phyloP scores from a whole-genome alignment of 2,329 filamentous ascomycete genomes.

The Fusarium denticulatum region DNA sequence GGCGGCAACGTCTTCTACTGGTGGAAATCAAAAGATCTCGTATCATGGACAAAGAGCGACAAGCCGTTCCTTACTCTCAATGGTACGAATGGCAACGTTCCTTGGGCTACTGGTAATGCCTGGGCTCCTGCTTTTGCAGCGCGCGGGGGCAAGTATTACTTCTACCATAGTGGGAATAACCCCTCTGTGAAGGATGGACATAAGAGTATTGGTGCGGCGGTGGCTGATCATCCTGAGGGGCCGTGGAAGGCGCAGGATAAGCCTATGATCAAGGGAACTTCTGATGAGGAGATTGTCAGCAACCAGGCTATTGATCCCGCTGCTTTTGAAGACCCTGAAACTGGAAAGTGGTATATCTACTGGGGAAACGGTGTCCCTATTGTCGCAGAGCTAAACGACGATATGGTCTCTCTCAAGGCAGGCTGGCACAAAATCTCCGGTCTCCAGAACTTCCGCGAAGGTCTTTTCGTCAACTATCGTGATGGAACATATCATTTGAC shows the following conservation, averaged over 20 bases:
- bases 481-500: conserved; percentile 58
- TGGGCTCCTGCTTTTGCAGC: conserved; percentile 73
- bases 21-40: conserved; percentile 58
- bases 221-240: conserved; percentile 64
- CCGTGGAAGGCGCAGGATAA: conserved; percentile 65
- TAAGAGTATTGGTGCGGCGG: conserved; percentile 70
- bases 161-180: conserved; percentile 67
- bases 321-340: conserved; percentile 66
- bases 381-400: conserved; percentile 54
- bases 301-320: conserved; percentile 68
- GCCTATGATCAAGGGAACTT: conserved; percentile 57
- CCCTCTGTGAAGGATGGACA: conserved; percentile 60
- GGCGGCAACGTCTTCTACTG: conserved; percentile 58
- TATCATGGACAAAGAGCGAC: conserved; percentile 53
- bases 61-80: conserved; percentile 57
- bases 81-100: conserved; percentile 61
- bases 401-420: conserved; percentile 57
- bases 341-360: conserved; percentile 69
- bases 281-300: conserved; percentile 56
- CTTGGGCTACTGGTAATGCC: conserved; percentile 73
- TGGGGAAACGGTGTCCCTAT: conserved; percentile 63
- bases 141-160: conserved; percentile 70
- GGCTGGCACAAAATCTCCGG: conserved; percentile 48
- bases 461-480: conserved; percentile 55
- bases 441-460: conserved; percentile 54